Conservation (phyloP, 176 grass and related monocot species). For the Musa troglodytarum region DNA sequence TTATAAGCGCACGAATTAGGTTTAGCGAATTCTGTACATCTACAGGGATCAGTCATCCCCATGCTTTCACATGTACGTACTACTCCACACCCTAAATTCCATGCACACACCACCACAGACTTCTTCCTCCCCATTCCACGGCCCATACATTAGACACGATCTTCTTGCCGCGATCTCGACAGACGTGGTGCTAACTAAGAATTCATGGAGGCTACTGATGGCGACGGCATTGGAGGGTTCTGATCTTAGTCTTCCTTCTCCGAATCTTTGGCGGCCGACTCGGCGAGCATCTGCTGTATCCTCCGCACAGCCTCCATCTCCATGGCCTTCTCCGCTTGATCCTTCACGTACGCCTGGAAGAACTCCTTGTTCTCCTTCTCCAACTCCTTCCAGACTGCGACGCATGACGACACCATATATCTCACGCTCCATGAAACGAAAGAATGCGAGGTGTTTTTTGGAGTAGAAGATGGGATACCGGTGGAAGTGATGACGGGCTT, state of each 20-base stretch:
- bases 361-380: slow-evolving; percentile 25
- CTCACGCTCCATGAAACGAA: too few relatives aligned
- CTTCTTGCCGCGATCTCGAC: too few relatives aligned
- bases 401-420: not conserved
- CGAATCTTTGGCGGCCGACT: not conserved
- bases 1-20: too few relatives aligned
- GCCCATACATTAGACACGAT: too few relatives aligned
- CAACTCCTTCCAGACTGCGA: not conserved
- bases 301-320: not conserved
- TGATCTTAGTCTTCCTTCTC: not conserved
- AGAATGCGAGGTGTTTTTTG: too few relatives aligned
- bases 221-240: not conserved
- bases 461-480: slow-evolving; percentile 5
- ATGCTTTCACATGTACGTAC: too few relatives aligned
- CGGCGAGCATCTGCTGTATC: slow-evolving; percentile 2
- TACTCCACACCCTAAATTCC: too few relatives aligned
- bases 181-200: too few relatives aligned
- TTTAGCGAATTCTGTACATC: too few relatives aligned
- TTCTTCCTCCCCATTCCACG: too few relatives aligned
- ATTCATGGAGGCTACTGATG: not conserved
- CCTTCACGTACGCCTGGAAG: slow-evolving; percentile 2
- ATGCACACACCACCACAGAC: too few relatives aligned
- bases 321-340: not conserved
- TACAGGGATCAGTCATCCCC: too few relatives aligned
- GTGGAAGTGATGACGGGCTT: slow-evolving; percentile 49